phyloP scores from a whole-genome alignment of 805 yeast genomes.

The Yamadazyma paraphyllophila region DNA sequence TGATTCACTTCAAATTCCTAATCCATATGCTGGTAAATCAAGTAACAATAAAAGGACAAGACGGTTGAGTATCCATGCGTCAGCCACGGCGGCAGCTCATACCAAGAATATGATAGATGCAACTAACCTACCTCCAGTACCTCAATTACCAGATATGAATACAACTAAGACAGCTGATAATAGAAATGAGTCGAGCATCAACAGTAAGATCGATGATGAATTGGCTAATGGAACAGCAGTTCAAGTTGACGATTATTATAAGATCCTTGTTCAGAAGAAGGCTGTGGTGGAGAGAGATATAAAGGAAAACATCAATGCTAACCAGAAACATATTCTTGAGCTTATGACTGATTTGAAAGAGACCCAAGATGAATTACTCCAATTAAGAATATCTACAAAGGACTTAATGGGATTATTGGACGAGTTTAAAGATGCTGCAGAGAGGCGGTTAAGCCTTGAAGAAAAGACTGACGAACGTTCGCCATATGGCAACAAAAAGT shows the following conservation, averaged over 20 bases:
- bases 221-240: slow-evolving; percentile 66
- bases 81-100: slow-evolving; percentile 34
- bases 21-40: slow-evolving; percentile 13
- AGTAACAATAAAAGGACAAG: slow-evolving; percentile 18
- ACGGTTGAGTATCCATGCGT: slow-evolving; percentile 37
- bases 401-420: slow-evolving; percentile 60
- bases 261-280: slow-evolving; percentile 49
- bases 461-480: slow-evolving; percentile 17
- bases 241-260: slow-evolving; percentile 68
- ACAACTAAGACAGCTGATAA: neutral
- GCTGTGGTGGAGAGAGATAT: slow-evolving; percentile 54
- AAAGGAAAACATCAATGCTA: slow-evolving; percentile 56
- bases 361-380: slow-evolving; percentile 65
- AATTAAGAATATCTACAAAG: slow-evolving; percentile 56
- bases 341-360: slow-evolving; percentile 58
- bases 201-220: slow-evolving; percentile 28
- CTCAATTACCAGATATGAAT: slow-evolving; percentile 15
- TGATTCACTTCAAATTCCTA: slow-evolving; percentile 6
- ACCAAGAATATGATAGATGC: slow-evolving; percentile 22
- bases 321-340: slow-evolving; percentile 58
- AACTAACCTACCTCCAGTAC: slow-evolving; percentile 31
- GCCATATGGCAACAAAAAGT: slow-evolving; percentile 10
- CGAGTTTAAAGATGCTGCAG: slow-evolving; percentile 60
- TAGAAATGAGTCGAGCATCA: slow-evolving; percentile 6
- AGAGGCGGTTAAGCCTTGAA: slow-evolving; percentile 51